These are phyloP conservation scores for Teratosphaeriaceae sp. DNA, from an alignment of 2,329 filamentous ascomycete genomes.

Conservation along the genomic window DNA sequence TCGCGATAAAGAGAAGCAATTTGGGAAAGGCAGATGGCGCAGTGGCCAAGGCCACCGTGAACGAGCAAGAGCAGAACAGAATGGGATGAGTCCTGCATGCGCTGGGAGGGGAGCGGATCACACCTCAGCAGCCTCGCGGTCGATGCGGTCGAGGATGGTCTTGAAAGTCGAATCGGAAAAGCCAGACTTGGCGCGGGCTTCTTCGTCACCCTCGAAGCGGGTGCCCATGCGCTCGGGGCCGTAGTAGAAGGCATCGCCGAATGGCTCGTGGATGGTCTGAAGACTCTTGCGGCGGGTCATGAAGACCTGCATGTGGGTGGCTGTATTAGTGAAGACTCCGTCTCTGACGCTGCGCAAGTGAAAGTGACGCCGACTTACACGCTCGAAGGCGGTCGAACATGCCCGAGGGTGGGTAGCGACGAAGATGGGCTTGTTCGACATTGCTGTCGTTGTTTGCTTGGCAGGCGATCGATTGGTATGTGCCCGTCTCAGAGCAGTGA, in stretches of 20 bases:
- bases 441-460: constrained; percentile 29
- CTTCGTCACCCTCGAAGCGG: constrained; percentile 67
- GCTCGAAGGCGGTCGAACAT: constrained; percentile 95
- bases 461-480: background rate
- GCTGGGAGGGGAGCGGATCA: constrained; percentile 22
- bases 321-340: constrained; percentile 7
- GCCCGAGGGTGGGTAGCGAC: constrained; percentile 89
- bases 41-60: background rate
- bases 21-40: background rate
- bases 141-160: constrained; percentile 70
- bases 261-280: constrained; percentile 86
- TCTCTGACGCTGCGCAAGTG: background rate
- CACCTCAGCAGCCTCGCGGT: constrained; percentile 68
- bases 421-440: constrained; percentile 80
- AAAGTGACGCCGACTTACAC: constrained; percentile 51
- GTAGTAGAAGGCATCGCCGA: constrained; percentile 94
- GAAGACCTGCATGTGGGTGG: constrained; percentile 79
- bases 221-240: constrained; percentile 80
- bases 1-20: background rate
- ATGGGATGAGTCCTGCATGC: background rate
- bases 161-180: constrained; percentile 65
- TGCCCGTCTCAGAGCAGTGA: background rate
- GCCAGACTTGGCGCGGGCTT: constrained; percentile 50
- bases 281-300: constrained; percentile 85
- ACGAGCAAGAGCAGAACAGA: background rate